phyloP scores from a whole-genome alignment of 148 eudicot genomes.

The Pharnaceum exiguum region DNA sequence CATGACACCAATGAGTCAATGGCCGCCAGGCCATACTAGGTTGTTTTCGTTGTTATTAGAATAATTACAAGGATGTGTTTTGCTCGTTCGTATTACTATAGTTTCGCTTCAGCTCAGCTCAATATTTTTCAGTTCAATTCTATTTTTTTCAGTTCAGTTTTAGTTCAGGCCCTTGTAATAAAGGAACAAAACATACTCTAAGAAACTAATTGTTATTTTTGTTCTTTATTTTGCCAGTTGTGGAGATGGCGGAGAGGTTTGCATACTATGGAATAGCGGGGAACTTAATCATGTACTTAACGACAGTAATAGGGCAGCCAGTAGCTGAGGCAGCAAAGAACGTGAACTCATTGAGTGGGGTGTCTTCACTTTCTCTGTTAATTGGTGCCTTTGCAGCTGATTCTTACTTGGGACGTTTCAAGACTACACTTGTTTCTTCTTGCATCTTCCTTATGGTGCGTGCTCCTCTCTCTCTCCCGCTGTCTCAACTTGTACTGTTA shows the following conservation, averaged over 20 bases:
- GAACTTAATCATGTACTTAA: slow-evolving; percentile 51
- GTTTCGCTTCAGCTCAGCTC: too few relatives aligned
- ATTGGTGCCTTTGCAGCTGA: slow-evolving; percentile 47
- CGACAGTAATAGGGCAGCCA: slow-evolving; percentile 30
- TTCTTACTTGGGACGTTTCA: slow-evolving; percentile 60
- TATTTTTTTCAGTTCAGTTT: too few relatives aligned
- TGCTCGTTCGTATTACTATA: too few relatives aligned
- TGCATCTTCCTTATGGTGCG: slow-evolving; percentile 42
- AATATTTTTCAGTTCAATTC: too few relatives aligned
- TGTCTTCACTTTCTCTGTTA: slow-evolving; percentile 27
- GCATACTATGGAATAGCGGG: slow-evolving; percentile 45
- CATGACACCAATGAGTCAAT: too few relatives aligned
- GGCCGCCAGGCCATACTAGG: too few relatives aligned
- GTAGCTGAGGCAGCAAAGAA: slow-evolving; percentile 55
- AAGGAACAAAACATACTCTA: too few relatives aligned
- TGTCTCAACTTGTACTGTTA: not conserved
- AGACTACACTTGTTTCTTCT: slow-evolving; percentile 54
- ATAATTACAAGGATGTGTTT: too few relatives aligned
- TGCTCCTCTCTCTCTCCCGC: not conserved
- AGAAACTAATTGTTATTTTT: not conserved
- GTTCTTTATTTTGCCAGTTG: slow-evolving; percentile 12
- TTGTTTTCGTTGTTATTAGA: too few relatives aligned
- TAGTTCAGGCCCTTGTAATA: too few relatives aligned
- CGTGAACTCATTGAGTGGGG: slow-evolving; percentile 59
- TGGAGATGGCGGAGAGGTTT: slow-evolving; percentile 48